phyloP scores from a whole-genome alignment of 805 yeast species.

The Gaillardinia entomophila region DNA sequence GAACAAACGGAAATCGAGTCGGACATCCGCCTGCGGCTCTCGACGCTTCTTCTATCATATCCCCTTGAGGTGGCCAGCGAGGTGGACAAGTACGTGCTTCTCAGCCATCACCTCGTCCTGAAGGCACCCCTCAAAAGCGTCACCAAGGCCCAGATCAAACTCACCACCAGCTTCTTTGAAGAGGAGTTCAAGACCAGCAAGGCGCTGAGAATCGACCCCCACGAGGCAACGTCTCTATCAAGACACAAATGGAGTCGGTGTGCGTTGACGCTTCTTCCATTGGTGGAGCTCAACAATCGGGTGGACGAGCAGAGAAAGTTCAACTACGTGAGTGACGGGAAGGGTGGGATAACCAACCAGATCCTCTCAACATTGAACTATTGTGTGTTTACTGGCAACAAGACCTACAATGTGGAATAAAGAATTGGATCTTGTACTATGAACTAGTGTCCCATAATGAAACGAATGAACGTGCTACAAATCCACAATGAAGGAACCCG shows the following conservation, averaged over 20 bases:
- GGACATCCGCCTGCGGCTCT: neutral
- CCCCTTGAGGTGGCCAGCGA: neutral
- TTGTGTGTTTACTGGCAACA: constrained; percentile 34
- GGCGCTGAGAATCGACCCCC: neutral
- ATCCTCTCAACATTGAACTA: constrained; percentile 16
- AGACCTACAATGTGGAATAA: constrained; percentile 14
- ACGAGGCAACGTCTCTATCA: neutral
- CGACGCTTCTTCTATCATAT: neutral
- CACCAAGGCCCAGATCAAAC: neutral
- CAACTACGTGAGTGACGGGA: constrained; percentile 18
- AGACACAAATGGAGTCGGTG: constrained; percentile 35
- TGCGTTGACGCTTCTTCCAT: constrained; percentile 29
- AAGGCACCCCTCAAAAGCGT: no score
- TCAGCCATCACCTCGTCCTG: neutral
- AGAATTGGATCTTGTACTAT: constrained; percentile 4
- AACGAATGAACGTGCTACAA: neutral
- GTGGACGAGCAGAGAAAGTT: constrained; percentile 26
- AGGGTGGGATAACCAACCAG: no score
- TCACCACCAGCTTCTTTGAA: constrained; percentile 21
- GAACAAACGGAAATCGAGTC: neutral
- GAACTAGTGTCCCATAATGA: constrained; percentile 1
- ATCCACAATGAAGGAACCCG: constrained; percentile 15
- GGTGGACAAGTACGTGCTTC: neutral
- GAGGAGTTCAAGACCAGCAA: constrained; percentile 22
- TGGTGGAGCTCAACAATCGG: constrained; percentile 25